Base-by-base conservation (phyloP, 768 basidiomycete genomes). In the Cyclocybe aegerita region DNA sequence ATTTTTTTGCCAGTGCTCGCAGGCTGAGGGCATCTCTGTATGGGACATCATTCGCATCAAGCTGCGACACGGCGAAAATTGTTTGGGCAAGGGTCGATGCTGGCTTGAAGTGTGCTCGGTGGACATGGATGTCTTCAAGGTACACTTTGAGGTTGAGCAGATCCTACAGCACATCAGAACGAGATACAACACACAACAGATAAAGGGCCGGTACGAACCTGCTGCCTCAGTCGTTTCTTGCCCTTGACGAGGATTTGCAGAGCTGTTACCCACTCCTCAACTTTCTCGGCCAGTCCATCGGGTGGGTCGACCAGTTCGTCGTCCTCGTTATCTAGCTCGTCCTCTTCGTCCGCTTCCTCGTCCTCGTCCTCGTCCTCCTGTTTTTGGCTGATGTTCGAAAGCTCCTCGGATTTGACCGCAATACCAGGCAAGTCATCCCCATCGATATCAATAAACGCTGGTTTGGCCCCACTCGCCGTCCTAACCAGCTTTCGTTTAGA, bases 221-320 rank as follows among this genome's bases (percentile, higher is more conserved):
- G 48, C 31, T 46, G 30, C 15, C 32, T 31, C 16, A 56, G 39
- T 12, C 50, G 46, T 29, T 39, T 49, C 36, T 56, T 56, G 17
- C 55, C 55, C 40, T 53, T 56, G 23, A 56, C 16, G 8, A 56
- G 30, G 31, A 32, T 39, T 7, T 43, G 48, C 44, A 56, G 48
- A 9, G 35, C 51, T 8, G 16, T 16, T 15, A n/a, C 43, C 55
- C 55, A 56, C 29, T 29, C 46, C 29, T 51, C 46, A 12, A 56
- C 36, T 34, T 46, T 33, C 9, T 6, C 33, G 7, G 43, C 37
- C 36, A 56, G 39, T 9, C 33, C 41, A 11, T 31, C 16, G n/a
- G 49, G 49, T 3, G 40, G n/a, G 29, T 52, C 36, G 15, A 40
- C 15, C 14, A 40, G 23, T 3, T 34, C 35, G 8, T 32, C 38